phyloP scores from a whole-genome alignment of 805 yeast species.

The Candida qinlingensis region DNA sequence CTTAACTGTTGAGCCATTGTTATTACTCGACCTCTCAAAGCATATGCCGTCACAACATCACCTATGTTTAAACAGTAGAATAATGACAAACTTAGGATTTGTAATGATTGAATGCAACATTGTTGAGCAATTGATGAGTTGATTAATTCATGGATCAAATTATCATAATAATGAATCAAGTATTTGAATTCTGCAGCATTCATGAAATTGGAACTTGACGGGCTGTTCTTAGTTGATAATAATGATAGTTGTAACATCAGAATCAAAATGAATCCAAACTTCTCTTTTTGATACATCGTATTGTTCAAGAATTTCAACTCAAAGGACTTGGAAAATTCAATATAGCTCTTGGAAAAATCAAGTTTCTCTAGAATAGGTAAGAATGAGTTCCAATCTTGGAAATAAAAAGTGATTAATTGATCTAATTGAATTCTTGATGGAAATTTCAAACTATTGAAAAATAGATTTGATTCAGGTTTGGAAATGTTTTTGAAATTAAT shows the following conservation, averaged over 20 bases:
- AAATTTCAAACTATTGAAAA: conserved; percentile 38
- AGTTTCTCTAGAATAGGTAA: conserved; percentile 67
- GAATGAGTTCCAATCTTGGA: conserved; percentile 71
- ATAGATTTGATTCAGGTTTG: conserved; percentile 37
- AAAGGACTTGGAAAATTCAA: conserved; percentile 38
- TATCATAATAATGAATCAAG: conserved; percentile 48
- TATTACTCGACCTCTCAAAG: conserved; percentile 66
- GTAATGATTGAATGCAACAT: conserved; percentile 65
- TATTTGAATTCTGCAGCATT: conserved; percentile 6
- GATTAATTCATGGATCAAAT: conserved; percentile 55
- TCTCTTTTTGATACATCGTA: conserved; percentile 40
- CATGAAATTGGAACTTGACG: conserved; percentile 7
- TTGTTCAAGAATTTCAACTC: conserved; percentile 40
- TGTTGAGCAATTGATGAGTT: conserved; percentile 54
- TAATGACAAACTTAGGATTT: conserved; percentile 61
- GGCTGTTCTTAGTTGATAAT: conserved; percentile 22
- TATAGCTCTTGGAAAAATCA: conserved; percentile 59
- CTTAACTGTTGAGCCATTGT: conserved; percentile 85
- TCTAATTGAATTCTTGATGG: conserved; percentile 60
- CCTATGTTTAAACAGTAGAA: conserved; percentile 71
- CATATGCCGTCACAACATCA: conserved; percentile 68
- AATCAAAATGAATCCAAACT: conserved; percentile 46
- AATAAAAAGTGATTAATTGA: conserved; percentile 59
- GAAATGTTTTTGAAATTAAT: conserved; percentile 35
- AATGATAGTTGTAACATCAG: conserved; percentile 45